Evolutionary conservation across 163 green algal species (phyloP).

Genomic region (Smithsoniella earleae): DNA sequence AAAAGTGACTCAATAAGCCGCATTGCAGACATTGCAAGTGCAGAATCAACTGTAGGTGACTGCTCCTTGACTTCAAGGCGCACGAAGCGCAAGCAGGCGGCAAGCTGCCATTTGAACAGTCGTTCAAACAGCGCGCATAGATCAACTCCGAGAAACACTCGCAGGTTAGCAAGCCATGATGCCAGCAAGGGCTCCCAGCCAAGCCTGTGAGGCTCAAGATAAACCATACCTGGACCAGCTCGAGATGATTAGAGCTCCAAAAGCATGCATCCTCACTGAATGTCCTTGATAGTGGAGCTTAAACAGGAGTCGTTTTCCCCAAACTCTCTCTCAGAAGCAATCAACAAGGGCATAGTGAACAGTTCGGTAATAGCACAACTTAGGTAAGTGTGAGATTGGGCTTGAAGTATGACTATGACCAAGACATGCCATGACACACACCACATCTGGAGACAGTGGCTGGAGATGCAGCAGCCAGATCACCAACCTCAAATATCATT

Average conservation of each 20-base stretch:
- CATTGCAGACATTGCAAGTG: constrained; percentile 49
- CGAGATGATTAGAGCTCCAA: too few species aligned
- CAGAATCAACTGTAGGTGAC: constrained; percentile 52
- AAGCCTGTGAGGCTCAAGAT: constrained; percentile 66
- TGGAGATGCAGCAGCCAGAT: constrained; percentile 63
- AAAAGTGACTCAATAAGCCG: constrained; percentile 49
- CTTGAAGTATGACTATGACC: too few species aligned
- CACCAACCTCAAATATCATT: constrained; percentile 79
- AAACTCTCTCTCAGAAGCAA: too few species aligned
- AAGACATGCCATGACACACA: not conserved
- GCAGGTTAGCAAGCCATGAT: constrained; percentile 47
- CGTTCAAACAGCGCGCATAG: constrained; percentile 39
- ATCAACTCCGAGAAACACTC: constrained; percentile 1
- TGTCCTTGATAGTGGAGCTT: too few species aligned
- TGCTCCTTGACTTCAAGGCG: constrained; percentile 58
- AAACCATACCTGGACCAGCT: constrained; percentile 69
- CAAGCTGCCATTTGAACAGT: constrained; percentile 63
- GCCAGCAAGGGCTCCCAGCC: constrained; percentile 58
- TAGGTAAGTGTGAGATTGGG: too few species aligned
- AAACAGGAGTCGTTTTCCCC: too few species aligned
- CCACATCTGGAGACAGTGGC: constrained; percentile 67
- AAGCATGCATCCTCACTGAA: too few species aligned
- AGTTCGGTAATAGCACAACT: too few species aligned
- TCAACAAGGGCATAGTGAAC: too few species aligned
- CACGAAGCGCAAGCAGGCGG: constrained; percentile 54